Conservation (phyloP, 768 basidiomycete species). For the Pleurotus pulmonarius region DNA sequence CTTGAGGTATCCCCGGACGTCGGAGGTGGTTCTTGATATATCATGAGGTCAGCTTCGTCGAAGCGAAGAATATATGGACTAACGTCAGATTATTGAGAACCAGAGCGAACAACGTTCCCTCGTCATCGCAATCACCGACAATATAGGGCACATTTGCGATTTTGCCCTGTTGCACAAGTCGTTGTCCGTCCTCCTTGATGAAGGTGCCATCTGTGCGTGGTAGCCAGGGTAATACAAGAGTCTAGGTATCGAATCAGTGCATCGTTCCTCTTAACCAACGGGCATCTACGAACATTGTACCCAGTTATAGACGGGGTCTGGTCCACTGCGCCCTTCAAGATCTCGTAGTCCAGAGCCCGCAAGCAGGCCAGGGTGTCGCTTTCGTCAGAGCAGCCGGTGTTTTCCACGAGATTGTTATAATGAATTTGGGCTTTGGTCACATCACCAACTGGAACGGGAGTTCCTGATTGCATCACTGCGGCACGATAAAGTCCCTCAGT, state of each 20-base stretch:
- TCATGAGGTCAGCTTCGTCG: background rate
- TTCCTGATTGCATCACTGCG: conserved; percentile 49
- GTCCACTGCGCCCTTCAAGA: conserved; percentile 40
- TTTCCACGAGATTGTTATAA: conserved; percentile 39
- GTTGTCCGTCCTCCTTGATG: conserved; percentile 37
- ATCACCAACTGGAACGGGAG: conserved; percentile 41
- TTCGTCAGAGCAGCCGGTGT: conserved; percentile 35
- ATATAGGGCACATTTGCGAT: conserved; percentile 49
- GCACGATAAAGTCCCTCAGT: conserved; percentile 46
- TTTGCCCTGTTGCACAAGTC: conserved; percentile 36
- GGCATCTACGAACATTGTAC: conserved; percentile 31
- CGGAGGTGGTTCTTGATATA: conserved; percentile 12
- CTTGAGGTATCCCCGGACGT: conserved; percentile 24
- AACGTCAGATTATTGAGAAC: conserved; percentile 47
- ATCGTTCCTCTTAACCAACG: background rate
- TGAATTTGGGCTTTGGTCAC: conserved; percentile 40
- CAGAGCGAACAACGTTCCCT: conserved; percentile 51
- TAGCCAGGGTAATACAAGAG: conserved; percentile 41
- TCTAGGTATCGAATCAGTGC: conserved; percentile 25
- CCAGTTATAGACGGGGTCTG: conserved; percentile 36
- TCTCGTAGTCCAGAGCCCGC: conserved; percentile 31
- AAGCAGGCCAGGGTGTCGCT: conserved; percentile 43
- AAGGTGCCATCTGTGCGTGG: conserved; percentile 50
- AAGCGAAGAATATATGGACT: conserved; percentile 9
- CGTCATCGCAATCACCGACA: conserved; percentile 54